Evolutionary conservation across 495 filamentous ascomycete species (phyloP).

Genomic region (Viridothelium virens): DNA sequence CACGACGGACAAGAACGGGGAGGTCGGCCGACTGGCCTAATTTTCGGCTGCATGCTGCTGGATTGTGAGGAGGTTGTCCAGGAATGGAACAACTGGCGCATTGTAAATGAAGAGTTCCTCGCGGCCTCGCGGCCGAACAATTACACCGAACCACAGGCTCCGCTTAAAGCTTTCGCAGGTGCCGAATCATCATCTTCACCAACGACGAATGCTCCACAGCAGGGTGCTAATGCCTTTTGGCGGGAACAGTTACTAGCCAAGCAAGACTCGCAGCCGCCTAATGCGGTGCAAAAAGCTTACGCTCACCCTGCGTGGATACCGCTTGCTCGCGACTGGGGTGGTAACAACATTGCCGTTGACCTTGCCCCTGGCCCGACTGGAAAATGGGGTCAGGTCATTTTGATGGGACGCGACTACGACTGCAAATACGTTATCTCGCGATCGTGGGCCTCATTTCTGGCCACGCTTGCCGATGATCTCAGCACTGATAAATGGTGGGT

Average conservation of each 20-base stretch:
- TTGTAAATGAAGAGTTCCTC: constrained; percentile 83
- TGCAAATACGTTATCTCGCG: constrained; percentile 93
- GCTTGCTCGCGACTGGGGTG: constrained; percentile 93
- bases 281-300: constrained; percentile 85
- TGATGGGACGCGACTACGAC: constrained; percentile 96
- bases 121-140: constrained; percentile 42
- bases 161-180: constrained; percentile 61
- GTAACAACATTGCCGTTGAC: constrained; percentile 92
- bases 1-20: constrained; percentile 97
- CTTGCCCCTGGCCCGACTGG: constrained; percentile 85
- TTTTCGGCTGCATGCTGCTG: constrained; percentile 90
- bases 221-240: constrained; percentile 57
- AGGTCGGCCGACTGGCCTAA: constrained; percentile 80
- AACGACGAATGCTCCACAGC: constrained; percentile 35
- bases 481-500: constrained; percentile 77
- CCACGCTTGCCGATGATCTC: constrained; percentile 81
- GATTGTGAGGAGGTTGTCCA: constrained; percentile 98
- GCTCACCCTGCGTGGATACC: constrained; percentile 95
- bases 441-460: constrained; percentile 86
- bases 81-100: constrained; percentile 95
- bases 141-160: constrained; percentile 47
- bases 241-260: constrained; percentile 73
- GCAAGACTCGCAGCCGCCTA: constrained; percentile 81
- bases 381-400: constrained; percentile 91
- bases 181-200: constrained; percentile 43